Base-by-base conservation (phyloP, 2,329 filamentous ascomycete genomes). In the Emmonsiellopsis sp. region DNA sequence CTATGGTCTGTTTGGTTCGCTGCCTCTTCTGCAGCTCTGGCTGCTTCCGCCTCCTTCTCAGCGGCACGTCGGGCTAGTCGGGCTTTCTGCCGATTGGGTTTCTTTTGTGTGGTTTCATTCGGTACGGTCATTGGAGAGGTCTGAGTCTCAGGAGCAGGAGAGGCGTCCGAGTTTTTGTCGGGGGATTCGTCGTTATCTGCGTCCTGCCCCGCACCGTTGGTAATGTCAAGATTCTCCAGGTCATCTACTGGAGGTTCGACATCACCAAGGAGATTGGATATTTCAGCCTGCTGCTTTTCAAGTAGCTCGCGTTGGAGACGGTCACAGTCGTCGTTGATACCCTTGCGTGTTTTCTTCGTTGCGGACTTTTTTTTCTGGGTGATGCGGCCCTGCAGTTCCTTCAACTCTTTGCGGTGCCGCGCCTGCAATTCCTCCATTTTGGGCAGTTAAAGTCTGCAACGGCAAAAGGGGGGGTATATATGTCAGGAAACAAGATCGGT, bases 291-390 rank as follows among this genome's bases (percentile, higher is more conserved):
- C 32, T 85, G 82, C 55, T 68, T 71, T 53, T 80, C 77, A 52
- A 75, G 75, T 42, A 83, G 67, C 54, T 82, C 78, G 40, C 69
- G 66, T 60, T 84, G 81, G 39, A 83, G 69, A 31, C 71, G 66
- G 17, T 80, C 80, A 64, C 82, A 84, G 63, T 85, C 82, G 59
- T 84, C 81, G 57, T 83, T 83, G 42, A 92, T 76, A 32, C 85
- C 84, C 67, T 86, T 83, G 49, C 82, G 76, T 7, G 81, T 83
- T 69, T 84, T 85, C 73, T 97, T 98, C 46, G 86, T 94, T 13
- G 93, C 91, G 61, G 87, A 86, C 77, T 96, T 97, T 78, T 96
- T 98, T 79, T 96, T 97, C 72, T 86, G 90, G 5, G 88, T 96
- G 64, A 94, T 84, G 55, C 86, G 84, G 49, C 83, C 80, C 68